Evolutionary conservation across 2,329 filamentous ascomycete genomes (phyloP).

Genomic region (Neurospora sp.): DNA sequence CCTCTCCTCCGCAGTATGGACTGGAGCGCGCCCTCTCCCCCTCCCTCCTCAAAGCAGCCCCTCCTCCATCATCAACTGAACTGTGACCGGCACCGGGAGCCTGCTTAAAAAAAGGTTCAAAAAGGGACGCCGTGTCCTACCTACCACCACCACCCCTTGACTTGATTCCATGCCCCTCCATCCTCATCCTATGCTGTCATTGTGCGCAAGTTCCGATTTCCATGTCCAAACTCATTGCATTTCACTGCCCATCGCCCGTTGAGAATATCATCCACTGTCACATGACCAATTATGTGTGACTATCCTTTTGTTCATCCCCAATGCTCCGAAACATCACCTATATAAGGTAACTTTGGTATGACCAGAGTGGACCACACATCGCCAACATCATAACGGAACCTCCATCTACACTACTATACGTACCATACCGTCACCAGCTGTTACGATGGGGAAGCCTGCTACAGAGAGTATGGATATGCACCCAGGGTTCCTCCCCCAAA

Average conservation of each 20-base stretch:
- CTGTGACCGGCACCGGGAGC: not conserved
- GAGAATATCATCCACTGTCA: not conserved
- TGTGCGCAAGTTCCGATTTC: not conserved
- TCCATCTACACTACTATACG: not conserved
- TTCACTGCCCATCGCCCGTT: not conserved
- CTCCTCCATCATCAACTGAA: not conserved
- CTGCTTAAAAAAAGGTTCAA: not conserved
- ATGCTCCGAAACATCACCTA: not conserved
- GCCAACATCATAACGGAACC: not conserved
- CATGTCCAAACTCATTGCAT: not conserved
- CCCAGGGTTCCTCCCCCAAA: not conserved
- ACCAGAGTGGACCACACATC: not conserved
- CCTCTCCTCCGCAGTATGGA: not conserved
- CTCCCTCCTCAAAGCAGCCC: not conserved
- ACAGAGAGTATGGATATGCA: not conserved
- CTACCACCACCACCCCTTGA: not conserved
- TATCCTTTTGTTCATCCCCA: not conserved
- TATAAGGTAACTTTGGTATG: not conserved
- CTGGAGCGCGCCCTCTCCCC: not conserved
- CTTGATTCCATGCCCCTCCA: slow-evolving; percentile 1
- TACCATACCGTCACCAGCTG: not conserved
- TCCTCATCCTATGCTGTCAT: slow-evolving; percentile 2
- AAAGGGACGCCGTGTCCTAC: not conserved
- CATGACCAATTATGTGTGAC: not conserved
- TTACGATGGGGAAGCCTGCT: not conserved